phyloP scores from a whole-genome alignment of 176 grass and related monocot genomes.

The Oryza meyeriana region DNA sequence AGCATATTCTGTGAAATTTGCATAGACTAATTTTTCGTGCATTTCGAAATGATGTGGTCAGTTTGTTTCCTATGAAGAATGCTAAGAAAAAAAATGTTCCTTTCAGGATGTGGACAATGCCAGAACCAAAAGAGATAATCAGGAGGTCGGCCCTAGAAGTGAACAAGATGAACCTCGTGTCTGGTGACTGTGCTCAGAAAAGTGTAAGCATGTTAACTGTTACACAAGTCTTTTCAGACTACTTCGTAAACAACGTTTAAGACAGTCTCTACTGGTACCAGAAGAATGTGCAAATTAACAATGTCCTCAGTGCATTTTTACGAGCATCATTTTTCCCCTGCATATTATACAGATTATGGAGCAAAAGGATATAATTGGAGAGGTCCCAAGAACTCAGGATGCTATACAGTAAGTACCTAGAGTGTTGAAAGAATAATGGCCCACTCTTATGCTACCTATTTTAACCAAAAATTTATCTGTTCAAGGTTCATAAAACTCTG shows the following conservation, averaged over 20 bases:
- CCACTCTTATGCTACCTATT: neutral
- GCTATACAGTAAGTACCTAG: constrained; percentile 63
- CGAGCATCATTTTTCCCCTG: neutral
- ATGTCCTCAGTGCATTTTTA: neutral
- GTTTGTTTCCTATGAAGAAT: neutral
- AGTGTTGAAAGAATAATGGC: neutral
- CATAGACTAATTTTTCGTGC: too few species aligned
- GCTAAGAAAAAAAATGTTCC: neutral
- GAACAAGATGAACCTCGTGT: constrained; percentile 54
- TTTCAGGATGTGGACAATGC: constrained; percentile 91
- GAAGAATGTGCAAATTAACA: neutral
- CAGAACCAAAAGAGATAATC: constrained; percentile 76
- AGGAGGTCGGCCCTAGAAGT: constrained; percentile 46
- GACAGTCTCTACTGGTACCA: neutral
- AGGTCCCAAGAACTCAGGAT: constrained; percentile 57
- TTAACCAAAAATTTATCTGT: neutral
- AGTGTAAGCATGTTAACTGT: constrained; percentile 36
- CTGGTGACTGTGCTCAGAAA: constrained; percentile 51
- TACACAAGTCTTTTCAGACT: neutral
- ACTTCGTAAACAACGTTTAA: neutral
- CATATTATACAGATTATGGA: constrained; percentile 20
- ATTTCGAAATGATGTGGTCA: neutral
- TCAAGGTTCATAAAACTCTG: neutral
- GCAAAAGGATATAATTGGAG: constrained; percentile 33
- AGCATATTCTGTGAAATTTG: neutral